phyloP scores from a whole-genome alignment of 805 yeast genomes.

The Kodamaea lidongshanica region DNA sequence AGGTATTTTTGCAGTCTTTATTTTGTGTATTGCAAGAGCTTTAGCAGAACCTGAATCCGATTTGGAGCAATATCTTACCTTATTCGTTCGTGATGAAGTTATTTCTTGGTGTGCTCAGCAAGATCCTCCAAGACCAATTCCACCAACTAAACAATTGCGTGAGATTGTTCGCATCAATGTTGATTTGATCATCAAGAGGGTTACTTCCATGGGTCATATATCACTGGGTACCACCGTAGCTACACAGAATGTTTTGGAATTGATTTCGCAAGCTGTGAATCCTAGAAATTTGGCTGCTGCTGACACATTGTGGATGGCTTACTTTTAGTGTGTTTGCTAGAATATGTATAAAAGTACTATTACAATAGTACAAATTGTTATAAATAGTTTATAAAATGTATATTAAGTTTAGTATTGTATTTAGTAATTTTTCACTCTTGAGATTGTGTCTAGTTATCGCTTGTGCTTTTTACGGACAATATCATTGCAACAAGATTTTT shows the following conservation, averaged over 20 bases:
- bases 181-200: conserved; percentile 74
- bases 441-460: too few species aligned
- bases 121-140: conserved; percentile 64
- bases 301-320: conserved; percentile 94
- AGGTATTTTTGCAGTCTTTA: conserved; percentile 80
- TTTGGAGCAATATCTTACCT: conserved; percentile 82
- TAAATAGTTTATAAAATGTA: too few species aligned
- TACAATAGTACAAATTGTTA: too few species aligned
- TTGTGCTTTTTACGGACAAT: too few species aligned
- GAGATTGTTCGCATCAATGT: conserved; percentile 87
- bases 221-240: conserved; percentile 66
- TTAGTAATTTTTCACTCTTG: too few species aligned
- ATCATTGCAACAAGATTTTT: too few species aligned
- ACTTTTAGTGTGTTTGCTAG: conserved; percentile 44
- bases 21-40: conserved; percentile 81
- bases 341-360: too few species aligned
- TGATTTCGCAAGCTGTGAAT: conserved; percentile 90
- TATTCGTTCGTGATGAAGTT: conserved; percentile 93
- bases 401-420: too few species aligned
- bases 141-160: conserved; percentile 75
- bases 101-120: conserved; percentile 89
- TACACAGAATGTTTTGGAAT: conserved; percentile 83
- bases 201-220: conserved; percentile 59
- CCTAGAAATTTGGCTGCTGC: conserved; percentile 89
- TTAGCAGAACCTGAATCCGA: conserved; percentile 89